These are phyloP conservation scores for Leishmania gerbilli DNA, from an alignment of 208 protist genomes.

Conservation along the genomic window DNA sequence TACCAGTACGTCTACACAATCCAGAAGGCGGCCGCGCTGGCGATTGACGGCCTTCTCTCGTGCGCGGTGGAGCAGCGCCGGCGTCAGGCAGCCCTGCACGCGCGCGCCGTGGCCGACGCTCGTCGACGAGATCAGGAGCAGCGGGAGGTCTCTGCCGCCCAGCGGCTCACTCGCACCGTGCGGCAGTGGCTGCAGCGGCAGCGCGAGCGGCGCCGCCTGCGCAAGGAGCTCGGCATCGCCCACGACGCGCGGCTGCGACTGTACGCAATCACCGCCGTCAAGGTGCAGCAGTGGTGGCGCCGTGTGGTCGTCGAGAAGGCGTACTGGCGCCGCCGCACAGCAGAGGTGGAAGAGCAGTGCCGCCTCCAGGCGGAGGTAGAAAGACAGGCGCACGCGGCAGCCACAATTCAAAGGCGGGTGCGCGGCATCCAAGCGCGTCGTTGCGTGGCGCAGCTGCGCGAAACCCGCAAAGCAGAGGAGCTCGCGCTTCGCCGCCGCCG, in stretches of 20 bases:
- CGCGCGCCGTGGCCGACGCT: neutral
- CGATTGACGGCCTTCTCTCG: conserved; percentile 50
- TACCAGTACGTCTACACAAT: conserved; percentile 57
- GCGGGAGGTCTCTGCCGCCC: conserved; percentile 18
- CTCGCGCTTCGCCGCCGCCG: conserved; percentile 4
- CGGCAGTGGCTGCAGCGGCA: conserved; percentile 29
- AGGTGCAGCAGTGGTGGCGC: conserved; percentile 76
- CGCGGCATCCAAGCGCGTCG: conserved; percentile 36
- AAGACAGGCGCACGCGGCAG: conserved; percentile 30
- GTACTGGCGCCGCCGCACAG: conserved; percentile 58
- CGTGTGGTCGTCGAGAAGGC: conserved; percentile 33
- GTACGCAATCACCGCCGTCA: conserved; percentile 33
- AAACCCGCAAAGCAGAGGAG: conserved; percentile 11
- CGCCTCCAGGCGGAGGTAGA: conserved; percentile 12
- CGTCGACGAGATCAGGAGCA: conserved; percentile 34
- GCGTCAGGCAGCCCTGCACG: conserved; percentile 10
- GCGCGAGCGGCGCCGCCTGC: conserved; percentile 39
- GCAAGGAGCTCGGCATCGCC: conserved; percentile 37
- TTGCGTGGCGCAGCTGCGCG: neutral
- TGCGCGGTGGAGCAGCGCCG: conserved; percentile 32
- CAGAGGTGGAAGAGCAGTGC: conserved; percentile 37
- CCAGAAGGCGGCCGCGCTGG: conserved; percentile 69
- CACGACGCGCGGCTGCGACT: conserved; percentile 41
- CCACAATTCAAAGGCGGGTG: conserved; percentile 40
- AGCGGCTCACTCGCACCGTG: conserved; percentile 37